Base-by-base conservation (phyloP, 2,329 filamentous ascomycete genomes). In the Paecilomyces sp. region DNA sequence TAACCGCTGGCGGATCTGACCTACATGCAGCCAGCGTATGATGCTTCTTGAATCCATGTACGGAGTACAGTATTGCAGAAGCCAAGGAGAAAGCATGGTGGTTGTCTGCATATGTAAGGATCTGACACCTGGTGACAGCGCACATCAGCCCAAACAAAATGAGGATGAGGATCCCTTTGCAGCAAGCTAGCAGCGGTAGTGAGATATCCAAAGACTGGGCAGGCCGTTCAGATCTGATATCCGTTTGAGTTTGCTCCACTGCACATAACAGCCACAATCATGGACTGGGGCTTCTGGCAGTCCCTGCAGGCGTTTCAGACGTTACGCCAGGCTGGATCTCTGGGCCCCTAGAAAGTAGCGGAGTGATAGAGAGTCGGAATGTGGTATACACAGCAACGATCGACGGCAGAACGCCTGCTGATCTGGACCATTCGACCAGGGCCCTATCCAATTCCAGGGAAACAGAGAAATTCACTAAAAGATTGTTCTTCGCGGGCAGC, bases 261-360 rank as follows among this genome's bases (percentile, higher is more conserved):
- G 41, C 41, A 22, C 41, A 47, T 47, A 47, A 47, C 36, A 47
- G 36, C 36, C 36, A 47, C 36, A 47, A 9, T 47, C 15, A 8
- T 47, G n/a, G 7, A 47, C n/a, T 47, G 41, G 41, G 41, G 41
- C 41, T 54, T 60, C 57, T 58, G 51, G 58, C 30, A 9, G 57
- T 30, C 22, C 54, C 33, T 50, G 22, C 53, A 56, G 41, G 28
- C 28, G 34, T 56, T 25, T 33, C 18, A 60, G 58, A 53, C 57
- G 31, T 33, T 12, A 11, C 22, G 11, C 31, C 8, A 33, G n/a
- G 41, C 41, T 47, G 41, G 41, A 18, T 22, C 41, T 47, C n/a
- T 33, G 41, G 6, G 41, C 7, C 41, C 15, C 36, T 47, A 47
- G 36, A 47, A 18, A 12, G 36, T 47, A 47, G 36, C 15, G 36